Conservation (phyloP, 2,329 filamentous ascomycete species). For the Xylariales sp. region DNA sequence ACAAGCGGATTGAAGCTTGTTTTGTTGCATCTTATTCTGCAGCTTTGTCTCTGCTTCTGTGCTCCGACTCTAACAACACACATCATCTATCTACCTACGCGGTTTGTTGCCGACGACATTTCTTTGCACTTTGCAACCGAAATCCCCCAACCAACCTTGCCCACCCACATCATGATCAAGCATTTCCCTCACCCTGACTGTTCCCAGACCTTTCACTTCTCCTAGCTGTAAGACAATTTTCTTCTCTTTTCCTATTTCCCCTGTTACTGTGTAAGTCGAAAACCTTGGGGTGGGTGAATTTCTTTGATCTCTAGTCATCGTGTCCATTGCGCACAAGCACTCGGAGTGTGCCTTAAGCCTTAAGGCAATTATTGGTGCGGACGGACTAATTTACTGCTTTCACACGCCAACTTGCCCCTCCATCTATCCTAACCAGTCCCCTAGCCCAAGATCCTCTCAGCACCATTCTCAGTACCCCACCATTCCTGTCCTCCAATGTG, state of each 20-base stretch:
- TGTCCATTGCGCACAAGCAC: constrained; percentile 12
- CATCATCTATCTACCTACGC: too few relatives aligned
- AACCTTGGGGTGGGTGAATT: background rate
- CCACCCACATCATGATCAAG: constrained; percentile 46
- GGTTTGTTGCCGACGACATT: background rate
- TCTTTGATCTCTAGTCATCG: background rate
- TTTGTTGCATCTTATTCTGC: constrained; percentile 22
- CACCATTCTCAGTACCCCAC: constrained; percentile 3
- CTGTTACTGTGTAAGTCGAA: background rate
- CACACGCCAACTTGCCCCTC: constrained; percentile 10
- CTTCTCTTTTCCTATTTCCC: background rate
- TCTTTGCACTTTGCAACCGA: constrained; percentile 13
- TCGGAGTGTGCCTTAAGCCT: constrained; percentile 7
- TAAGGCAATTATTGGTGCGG: background rate
- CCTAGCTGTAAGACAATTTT: constrained; percentile 42
- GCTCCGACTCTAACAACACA: background rate
- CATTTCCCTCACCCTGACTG: constrained; percentile 34
- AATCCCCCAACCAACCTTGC: constrained; percentile 18
- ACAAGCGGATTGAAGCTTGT: constrained; percentile 13
- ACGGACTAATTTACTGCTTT: constrained; percentile 1
- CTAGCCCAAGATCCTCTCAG: constrained; percentile 1
- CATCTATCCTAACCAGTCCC: background rate
- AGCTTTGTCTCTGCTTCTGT: constrained; percentile 14
- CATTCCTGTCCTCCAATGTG: background rate
- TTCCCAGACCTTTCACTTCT: constrained; percentile 40